phyloP scores from a whole-genome alignment of 139 green algal genomes.

The Zygnema cylindricum region DNA sequence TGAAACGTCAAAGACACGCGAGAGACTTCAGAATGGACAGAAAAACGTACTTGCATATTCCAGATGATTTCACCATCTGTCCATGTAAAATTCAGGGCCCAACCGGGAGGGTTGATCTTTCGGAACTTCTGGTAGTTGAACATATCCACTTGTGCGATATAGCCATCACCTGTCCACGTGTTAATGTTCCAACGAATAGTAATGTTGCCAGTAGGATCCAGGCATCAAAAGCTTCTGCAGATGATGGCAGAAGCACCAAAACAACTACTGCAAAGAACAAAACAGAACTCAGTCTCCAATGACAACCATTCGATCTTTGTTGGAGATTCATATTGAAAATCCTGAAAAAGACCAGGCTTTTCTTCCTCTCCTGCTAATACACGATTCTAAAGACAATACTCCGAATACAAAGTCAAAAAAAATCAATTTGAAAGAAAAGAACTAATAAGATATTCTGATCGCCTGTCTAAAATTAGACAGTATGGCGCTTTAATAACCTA shows the following conservation, averaged over 20 bases:
- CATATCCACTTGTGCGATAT: constrained; percentile 46
- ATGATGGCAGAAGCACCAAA: not conserved
- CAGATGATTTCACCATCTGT: constrained; percentile 44
- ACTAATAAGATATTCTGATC: too few relatives aligned
- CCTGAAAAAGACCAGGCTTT: too few relatives aligned
- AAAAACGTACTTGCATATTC: constrained; percentile 17
- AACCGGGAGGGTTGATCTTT: constrained; percentile 35
- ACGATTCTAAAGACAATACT: too few relatives aligned
- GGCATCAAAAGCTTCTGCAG: constrained; percentile 3
- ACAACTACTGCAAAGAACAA: not conserved
- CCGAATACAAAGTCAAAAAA: too few relatives aligned
- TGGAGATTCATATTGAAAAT: too few relatives aligned
- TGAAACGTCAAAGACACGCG: too few relatives aligned
- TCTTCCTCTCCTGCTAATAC: too few relatives aligned
- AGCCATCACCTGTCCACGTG: constrained; percentile 35
- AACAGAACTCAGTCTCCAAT: too few relatives aligned
- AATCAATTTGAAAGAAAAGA: too few relatives aligned
- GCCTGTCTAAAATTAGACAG: too few relatives aligned
- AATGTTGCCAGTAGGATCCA: constrained; percentile 45
- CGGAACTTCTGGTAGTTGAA: constrained; percentile 53
- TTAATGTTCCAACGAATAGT: constrained; percentile 36
- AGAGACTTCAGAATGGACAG: not conserved
- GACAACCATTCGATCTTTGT: too few relatives aligned
- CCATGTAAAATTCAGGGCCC: constrained; percentile 42
- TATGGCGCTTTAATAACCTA: too few relatives aligned